A percentile compares a stretch with the other conserved stretches of the same genome.
Evolutionary conservation across 208 protist species (phyloP).

Genomic region (Blechomonas ayalai): DNA sequence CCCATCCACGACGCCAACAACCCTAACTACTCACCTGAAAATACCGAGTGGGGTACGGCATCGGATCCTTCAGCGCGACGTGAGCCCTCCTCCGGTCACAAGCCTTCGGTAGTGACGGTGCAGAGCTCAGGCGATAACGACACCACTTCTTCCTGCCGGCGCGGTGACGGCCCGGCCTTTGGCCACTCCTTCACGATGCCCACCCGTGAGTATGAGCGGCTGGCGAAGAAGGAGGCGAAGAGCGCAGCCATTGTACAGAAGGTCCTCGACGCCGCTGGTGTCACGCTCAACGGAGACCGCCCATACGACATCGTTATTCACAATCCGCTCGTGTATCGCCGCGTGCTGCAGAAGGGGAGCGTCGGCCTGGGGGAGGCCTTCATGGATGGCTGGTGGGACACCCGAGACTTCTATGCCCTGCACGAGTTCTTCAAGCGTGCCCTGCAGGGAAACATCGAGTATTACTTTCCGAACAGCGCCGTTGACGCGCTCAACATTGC

Average conservation of each 20-base stretch:
- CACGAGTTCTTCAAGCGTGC: constrained; percentile 33
- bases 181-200: constrained; percentile 19
- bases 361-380: constrained; percentile 41
- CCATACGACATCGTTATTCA: constrained; percentile 41
- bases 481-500: constrained; percentile 37
- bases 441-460: constrained; percentile 32
- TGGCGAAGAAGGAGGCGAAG: constrained; percentile 21
- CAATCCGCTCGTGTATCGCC: constrained; percentile 29
- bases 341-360: constrained; percentile 41
- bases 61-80: constrained; percentile 1
- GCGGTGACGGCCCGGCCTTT: neutral
- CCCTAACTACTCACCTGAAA: too few species aligned
- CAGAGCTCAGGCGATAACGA: neutral
- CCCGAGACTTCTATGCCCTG: constrained; percentile 35
- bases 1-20: too few species aligned
- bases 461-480: constrained; percentile 57
- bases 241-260: constrained; percentile 27
- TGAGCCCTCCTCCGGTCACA: neutral
- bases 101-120: neutral
- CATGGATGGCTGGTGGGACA: constrained; percentile 67
- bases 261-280: constrained; percentile 20
- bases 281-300: constrained; percentile 25
- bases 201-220: constrained; percentile 13
- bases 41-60: too few species aligned
- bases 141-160: neutral